phyloP scores from a whole-genome alignment of 2,329 filamentous ascomycete genomes.

The Coniochaeta pulveracea region DNA sequence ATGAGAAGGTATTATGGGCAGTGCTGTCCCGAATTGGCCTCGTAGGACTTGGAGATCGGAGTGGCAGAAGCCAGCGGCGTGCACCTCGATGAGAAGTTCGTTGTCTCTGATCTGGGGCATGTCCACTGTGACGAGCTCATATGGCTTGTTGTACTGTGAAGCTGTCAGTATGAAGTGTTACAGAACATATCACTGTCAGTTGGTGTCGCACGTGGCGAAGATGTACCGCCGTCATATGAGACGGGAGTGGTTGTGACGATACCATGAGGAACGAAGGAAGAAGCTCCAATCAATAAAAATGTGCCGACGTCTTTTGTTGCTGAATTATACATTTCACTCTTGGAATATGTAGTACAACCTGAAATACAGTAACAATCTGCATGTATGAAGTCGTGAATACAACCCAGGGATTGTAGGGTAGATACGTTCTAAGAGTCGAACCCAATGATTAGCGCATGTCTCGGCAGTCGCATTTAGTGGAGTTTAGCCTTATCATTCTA shows the following conservation, averaged over 20 bases:
- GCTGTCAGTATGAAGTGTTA: neutral
- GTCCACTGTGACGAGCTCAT: slow-evolving; percentile 11
- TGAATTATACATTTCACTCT: too few relatives aligned
- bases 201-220: slow-evolving; percentile 2
- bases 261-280: neutral
- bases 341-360: too few relatives aligned
- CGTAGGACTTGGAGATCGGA: slow-evolving; percentile 23
- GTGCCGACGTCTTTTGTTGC: neutral
- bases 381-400: too few relatives aligned
- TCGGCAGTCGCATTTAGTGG: too few relatives aligned
- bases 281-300: neutral
- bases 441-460: too few relatives aligned
- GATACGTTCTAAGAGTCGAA: too few relatives aligned
- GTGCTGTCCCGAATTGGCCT: slow-evolving; percentile 17
- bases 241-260: neutral
- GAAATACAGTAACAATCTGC: too few relatives aligned
- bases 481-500: too few relatives aligned
- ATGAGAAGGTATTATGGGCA: slow-evolving; percentile 21
- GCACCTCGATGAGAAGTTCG: slow-evolving; percentile 19
- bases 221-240: slow-evolving; percentile 1
- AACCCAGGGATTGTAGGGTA: too few relatives aligned
- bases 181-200: neutral
- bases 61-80: slow-evolving; percentile 25
- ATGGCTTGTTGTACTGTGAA: slow-evolving; percentile 17
- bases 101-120: slow-evolving; percentile 14